These are phyloP conservation scores for Solanum phureja DNA, from an alignment of 257 asterid species.

Conservation along the genomic window DNA sequence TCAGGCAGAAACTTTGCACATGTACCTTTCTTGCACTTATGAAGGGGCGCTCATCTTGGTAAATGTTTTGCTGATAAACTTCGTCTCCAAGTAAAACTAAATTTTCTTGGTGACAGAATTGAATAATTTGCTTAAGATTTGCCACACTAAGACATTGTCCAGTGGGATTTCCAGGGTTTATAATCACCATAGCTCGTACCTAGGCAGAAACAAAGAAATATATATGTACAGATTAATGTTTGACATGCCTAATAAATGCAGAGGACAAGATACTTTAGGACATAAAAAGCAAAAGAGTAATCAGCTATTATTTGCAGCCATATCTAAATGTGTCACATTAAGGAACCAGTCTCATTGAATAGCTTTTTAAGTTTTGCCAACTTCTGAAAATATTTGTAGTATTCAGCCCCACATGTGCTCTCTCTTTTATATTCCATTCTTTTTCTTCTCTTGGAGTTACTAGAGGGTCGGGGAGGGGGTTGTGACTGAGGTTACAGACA, in stretches of 20 bases:
- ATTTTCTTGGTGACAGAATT: slow-evolving; percentile 75
- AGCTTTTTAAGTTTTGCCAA: neutral
- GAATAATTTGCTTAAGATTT: slow-evolving; percentile 54
- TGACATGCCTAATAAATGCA: neutral
- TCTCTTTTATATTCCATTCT: neutral
- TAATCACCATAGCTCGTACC: slow-evolving; percentile 99
- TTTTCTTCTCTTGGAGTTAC: neutral
- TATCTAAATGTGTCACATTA: neutral
- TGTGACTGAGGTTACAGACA: neutral
- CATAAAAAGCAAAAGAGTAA: neutral
- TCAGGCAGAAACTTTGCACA: neutral
- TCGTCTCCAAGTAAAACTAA: slow-evolving; percentile 87
- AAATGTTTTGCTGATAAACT: slow-evolving; percentile 95
- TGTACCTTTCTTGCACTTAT: slow-evolving; percentile 81
- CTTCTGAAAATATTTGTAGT: neutral
- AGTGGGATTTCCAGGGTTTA: slow-evolving; percentile 96
- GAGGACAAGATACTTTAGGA: neutral
- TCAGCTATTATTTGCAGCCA: neutral
- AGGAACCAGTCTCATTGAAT: neutral
- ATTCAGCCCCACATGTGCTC: neutral
- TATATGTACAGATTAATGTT: neutral
- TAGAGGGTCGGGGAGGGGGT: neutral
- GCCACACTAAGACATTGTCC: slow-evolving; percentile 94
- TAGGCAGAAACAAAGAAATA: slow-evolving; percentile 13
- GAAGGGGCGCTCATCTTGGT: slow-evolving; percentile 98